Percentiles rank a stretch among this genome's conserved stretches.
phyloP scores from a whole-genome alignment of 2,329 filamentous ascomycete genomes.

The Helotiales sp. region DNA sequence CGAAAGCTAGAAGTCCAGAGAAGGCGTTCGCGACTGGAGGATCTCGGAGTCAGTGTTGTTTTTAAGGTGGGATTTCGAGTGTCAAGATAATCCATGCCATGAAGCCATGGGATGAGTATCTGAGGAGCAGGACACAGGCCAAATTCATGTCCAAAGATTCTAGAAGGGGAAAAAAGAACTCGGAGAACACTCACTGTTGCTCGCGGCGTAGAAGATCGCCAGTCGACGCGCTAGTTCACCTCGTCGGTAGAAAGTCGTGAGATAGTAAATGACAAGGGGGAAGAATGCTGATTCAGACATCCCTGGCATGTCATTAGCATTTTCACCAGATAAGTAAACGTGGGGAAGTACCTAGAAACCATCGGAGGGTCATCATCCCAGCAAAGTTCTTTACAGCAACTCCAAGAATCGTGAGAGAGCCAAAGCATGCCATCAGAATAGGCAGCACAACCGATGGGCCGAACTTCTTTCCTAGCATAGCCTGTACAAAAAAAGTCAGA shows the following conservation, averaged over 20 bases:
- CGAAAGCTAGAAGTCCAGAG: slow-evolving; percentile 45
- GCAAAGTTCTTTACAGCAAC: slow-evolving; percentile 63
- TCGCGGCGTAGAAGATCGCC: slow-evolving; percentile 77
- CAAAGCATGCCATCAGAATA: slow-evolving; percentile 71
- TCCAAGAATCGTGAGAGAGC: slow-evolving; percentile 61
- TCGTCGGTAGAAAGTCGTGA: slow-evolving; percentile 71
- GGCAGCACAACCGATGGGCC: slow-evolving; percentile 68
- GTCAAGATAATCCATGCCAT: too few relatives aligned
- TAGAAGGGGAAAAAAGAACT: too few relatives aligned
- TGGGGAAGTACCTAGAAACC: slow-evolving; percentile 61
- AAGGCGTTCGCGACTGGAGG: slow-evolving; percentile 75
- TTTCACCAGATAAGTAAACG: background rate
- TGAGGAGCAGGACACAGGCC: too few relatives aligned
- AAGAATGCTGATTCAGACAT: slow-evolving; percentile 73
- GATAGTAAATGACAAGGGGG: slow-evolving; percentile 63
- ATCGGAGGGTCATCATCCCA: slow-evolving; percentile 69
- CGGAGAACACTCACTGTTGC: too few relatives aligned
- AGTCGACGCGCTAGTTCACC: slow-evolving; percentile 73
- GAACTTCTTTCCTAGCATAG: slow-evolving; percentile 70
- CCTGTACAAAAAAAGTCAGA: slow-evolving; percentile 40
- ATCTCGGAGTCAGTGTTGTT: too few relatives aligned
- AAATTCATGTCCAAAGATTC: too few relatives aligned
- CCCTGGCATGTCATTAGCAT: slow-evolving; percentile 26
- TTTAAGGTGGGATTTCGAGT: too few relatives aligned
- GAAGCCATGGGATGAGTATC: too few relatives aligned